phyloP scores from a whole-genome alignment of 371 early-diverging fungal species.

The Syncephalastrum monosporum region DNA sequence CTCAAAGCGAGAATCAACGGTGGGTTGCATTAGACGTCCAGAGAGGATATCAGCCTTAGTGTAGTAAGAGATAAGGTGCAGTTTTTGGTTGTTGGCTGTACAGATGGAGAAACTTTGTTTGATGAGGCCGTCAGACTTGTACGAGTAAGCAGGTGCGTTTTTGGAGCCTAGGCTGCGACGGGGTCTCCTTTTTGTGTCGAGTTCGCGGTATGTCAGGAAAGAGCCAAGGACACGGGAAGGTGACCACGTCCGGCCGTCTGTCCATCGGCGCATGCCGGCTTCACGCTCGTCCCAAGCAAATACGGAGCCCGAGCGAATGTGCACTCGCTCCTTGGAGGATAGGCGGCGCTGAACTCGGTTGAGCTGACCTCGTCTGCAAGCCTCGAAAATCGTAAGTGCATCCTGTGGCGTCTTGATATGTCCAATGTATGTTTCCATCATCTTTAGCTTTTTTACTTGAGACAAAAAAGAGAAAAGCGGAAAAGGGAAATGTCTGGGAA shows the following conservation, averaged over 20 bases:
- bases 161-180: slow-evolving; percentile 34
- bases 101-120: slow-evolving; percentile 67
- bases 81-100: slow-evolving; percentile 74
- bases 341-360: slow-evolving; percentile 74
- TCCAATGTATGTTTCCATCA: slow-evolving; percentile 58
- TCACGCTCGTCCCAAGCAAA: slow-evolving; percentile 89
- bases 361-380: slow-evolving; percentile 70
- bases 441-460: neutral
- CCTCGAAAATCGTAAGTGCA: slow-evolving; percentile 83
- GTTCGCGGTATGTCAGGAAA: slow-evolving; percentile 75
- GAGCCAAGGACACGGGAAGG: slow-evolving; percentile 78
- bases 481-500: neutral
- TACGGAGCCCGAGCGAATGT: slow-evolving; percentile 73
- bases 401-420: slow-evolving; percentile 77
- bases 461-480: slow-evolving; percentile 1
- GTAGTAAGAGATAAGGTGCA: slow-evolving; percentile 89
- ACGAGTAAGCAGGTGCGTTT: slow-evolving; percentile 45
- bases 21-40: slow-evolving; percentile 54
- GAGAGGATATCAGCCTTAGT: slow-evolving; percentile 68
- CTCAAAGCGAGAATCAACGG: slow-evolving; percentile 48
- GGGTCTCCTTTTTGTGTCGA: slow-evolving; percentile 56
- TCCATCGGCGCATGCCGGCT: slow-evolving; percentile 89
- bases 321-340: slow-evolving; percentile 59
- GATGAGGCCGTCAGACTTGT: slow-evolving; percentile 58
- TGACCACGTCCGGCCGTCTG: slow-evolving; percentile 85